These are phyloP conservation scores for Xylaria sp. DNA, from an alignment of 2,329 filamentous ascomycete genomes.

Conservation along the genomic window DNA sequence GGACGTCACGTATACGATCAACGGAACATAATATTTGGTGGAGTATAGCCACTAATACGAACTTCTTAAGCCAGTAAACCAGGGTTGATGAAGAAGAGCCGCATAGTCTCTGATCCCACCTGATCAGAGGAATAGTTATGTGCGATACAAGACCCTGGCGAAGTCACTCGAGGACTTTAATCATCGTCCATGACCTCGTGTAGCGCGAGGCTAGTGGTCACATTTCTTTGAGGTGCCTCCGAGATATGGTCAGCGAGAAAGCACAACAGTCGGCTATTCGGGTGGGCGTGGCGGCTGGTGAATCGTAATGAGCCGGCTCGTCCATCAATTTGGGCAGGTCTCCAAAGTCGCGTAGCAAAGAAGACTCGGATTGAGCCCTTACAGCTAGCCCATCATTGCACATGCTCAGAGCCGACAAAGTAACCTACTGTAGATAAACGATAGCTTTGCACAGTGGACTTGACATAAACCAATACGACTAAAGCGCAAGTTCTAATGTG, in stretches of 20 bases:
- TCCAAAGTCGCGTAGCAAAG: not conserved
- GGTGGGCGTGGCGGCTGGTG: not conserved
- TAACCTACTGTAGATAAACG: not conserved
- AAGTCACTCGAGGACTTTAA: not conserved
- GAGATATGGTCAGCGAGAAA: not conserved
- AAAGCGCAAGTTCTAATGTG: not conserved
- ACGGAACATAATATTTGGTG: not conserved
- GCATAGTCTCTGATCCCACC: not conserved
- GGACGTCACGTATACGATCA: not conserved
- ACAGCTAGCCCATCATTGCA: not conserved
- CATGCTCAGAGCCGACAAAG: not conserved
- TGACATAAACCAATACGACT: not conserved
- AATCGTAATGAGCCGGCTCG: conserved; percentile 6
- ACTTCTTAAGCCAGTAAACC: not conserved
- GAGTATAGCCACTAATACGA: not conserved
- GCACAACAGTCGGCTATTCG: conserved; percentile 15
- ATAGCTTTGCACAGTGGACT: not conserved
- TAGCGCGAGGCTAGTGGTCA: conserved; percentile 1
- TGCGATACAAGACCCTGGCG: not conserved
- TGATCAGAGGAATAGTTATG: not conserved
- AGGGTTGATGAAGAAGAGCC: not conserved
- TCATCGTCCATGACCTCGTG: not conserved
- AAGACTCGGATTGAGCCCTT: not conserved
- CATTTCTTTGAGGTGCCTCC: conserved; percentile 3
- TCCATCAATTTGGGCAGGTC: conserved; percentile 9